A percentile compares a stretch with the other conserved stretches of the same genome.
phyloP scores from a whole-genome alignment of 768 basidiomycete species.

The Lepiota brunneoincarnata region DNA sequence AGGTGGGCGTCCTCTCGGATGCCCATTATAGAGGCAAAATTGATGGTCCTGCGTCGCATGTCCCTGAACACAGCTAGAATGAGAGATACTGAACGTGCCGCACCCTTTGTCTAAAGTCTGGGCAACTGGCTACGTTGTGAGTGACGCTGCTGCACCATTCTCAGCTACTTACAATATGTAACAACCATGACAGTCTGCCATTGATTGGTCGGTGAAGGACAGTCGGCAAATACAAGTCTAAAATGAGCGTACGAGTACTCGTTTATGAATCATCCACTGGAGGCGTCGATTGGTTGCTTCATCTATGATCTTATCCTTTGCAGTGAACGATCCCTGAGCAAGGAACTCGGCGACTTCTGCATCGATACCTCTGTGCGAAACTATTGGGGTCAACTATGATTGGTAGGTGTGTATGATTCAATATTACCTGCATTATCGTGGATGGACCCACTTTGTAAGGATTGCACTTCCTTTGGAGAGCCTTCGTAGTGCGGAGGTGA shows the following conservation, averaged over 20 bases:
- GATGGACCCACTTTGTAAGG: constrained; percentile 29
- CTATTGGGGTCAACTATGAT: neutral
- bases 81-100: too few relatives aligned
- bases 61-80: neutral
- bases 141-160: neutral
- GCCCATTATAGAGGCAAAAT: constrained; percentile 48
- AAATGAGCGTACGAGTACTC: constrained; percentile 32
- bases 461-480: constrained; percentile 29
- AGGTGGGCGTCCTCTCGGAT: constrained; percentile 41
- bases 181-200: constrained; percentile 40
- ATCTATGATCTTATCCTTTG: constrained; percentile 32
- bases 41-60: constrained; percentile 31
- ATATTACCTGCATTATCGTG: constrained; percentile 6
- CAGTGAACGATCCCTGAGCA: constrained; percentile 21
- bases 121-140: constrained; percentile 24
- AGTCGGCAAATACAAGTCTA: neutral
- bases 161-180: constrained; percentile 34
- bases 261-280: constrained; percentile 44
- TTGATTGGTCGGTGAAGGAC: neutral
- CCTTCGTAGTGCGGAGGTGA: constrained; percentile 16
- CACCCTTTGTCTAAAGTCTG: constrained; percentile 48
- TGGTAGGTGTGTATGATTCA: too few relatives aligned
- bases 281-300: constrained; percentile 40
- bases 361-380: constrained; percentile 29
- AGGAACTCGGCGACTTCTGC: constrained; percentile 46